Base-by-base conservation (phyloP, 2,329 filamentous ascomycete species). In the Phoma sp. region DNA sequence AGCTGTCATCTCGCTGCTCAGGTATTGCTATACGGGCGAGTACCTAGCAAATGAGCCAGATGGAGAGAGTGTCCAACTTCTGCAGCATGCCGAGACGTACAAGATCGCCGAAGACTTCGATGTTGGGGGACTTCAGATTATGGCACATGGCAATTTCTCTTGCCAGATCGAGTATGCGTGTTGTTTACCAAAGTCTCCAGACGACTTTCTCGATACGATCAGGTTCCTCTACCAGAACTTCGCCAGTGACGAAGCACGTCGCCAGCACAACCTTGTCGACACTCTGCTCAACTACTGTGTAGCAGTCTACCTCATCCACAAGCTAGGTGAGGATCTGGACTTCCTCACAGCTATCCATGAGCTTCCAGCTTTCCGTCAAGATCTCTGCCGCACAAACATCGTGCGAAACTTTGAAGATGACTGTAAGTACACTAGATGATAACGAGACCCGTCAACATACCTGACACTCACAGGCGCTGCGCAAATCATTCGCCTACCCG, bases 231-330 rank as follows among this genome's bases (percentile, higher is more conserved):
- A 74, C 52, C 40, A 48, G 11, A 50, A 74, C 49, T 66, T 70
- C 41, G 48, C 57, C 22, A 58, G 58, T 22, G 39, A 62, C 3
- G 45, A 72, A 38, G 57, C 62, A 14, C 60, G 63, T 30, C 55
- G 60, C 41, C 58, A 68, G 29, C 60, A 67, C 24, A 58, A 63
- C 14, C 62, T 79, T 4, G 57, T 77, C 7, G 70, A 77, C 37
- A 74, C 71, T 0, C 64, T 80, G 13, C 65, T 78, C 43, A 71
- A 78, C 58, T 80, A 79, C 61, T 79, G 77, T 53, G 67, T 80
- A 18, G 65, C 68, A 6, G 67, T 64, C 25, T 79, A 77, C 58
- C 33, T 62, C 3, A 67, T 69, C 24, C 77, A 80, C 54, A 58
- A 60, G 13, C 67, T 80, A 3, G 71, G 63, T 2, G 47, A 71